Percentiles rank a stretch among this genome's conserved stretches.
Conservation (phyloP, 768 basidiomycete species). For the Lentinula lateritia region DNA sequence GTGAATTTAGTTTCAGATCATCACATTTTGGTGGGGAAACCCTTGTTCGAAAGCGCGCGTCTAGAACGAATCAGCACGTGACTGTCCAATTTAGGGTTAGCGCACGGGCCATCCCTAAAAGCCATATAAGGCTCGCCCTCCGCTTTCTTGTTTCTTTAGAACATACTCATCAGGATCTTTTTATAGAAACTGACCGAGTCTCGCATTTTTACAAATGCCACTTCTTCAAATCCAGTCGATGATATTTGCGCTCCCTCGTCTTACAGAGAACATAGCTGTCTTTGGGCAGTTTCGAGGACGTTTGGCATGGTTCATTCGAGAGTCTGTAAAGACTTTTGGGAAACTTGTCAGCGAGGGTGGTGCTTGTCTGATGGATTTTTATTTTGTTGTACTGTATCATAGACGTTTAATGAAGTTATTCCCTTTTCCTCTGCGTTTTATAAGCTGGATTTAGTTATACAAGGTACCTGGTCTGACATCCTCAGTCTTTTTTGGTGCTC, state of each 20-base stretch:
- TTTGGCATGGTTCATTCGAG: slow-evolving; percentile 30
- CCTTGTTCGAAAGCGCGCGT: too few relatives aligned
- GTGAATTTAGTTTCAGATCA: too few relatives aligned
- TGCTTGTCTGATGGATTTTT: slow-evolving; percentile 49
- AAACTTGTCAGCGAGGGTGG: slow-evolving; percentile 38
- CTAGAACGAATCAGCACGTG: too few relatives aligned
- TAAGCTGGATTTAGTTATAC: too few relatives aligned
- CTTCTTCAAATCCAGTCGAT: slow-evolving; percentile 59
- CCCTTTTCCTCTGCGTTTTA: too few relatives aligned
- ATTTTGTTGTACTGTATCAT: not conserved
- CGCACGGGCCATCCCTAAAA: slow-evolving; percentile 31
- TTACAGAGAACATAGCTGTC: slow-evolving; percentile 50
- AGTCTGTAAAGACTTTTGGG: slow-evolving; percentile 19
- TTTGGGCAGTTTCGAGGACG: slow-evolving; percentile 45
- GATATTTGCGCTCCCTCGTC: slow-evolving; percentile 52
- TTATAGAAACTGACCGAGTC: slow-evolving; percentile 69
- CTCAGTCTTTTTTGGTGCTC: too few relatives aligned
- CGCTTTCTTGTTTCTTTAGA: slow-evolving; percentile 33
- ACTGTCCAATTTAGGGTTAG: not conserved
- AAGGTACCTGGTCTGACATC: too few relatives aligned
- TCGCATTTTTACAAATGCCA: slow-evolving; percentile 67
- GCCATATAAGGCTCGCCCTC: slow-evolving; percentile 24
- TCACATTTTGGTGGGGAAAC: too few relatives aligned
- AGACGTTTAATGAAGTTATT: too few relatives aligned
- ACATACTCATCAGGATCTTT: slow-evolving; percentile 75